Base-by-base conservation (phyloP, 805 yeast genomes). In the Saturnispora quitensis region DNA sequence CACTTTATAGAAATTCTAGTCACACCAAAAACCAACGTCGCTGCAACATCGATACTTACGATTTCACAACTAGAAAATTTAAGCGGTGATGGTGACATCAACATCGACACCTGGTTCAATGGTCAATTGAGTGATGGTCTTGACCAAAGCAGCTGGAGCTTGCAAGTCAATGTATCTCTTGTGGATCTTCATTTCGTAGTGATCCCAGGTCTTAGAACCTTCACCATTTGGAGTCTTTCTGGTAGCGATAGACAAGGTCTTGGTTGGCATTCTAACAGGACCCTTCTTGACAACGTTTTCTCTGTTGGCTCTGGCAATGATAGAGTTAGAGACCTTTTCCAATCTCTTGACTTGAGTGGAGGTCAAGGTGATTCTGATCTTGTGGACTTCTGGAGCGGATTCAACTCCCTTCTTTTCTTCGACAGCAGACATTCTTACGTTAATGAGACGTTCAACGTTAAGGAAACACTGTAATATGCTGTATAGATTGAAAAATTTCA, bases 211-310 rank as follows among this genome's bases (percentile, higher is more conserved):
- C 91, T 93, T 93, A 68, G 99, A 93, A 93, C 99, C 99, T 82
- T 93, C 97, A 93, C 99, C 99, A 77, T 95, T 95, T 72, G 99
- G 99, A 73, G 99, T 86, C 90, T 93, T 93, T 88, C 99, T 89
- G 87, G 99, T 93, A 79, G 95, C 81, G 80, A 93, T 81, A 78
- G 86, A 89, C 72, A 93, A 86, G 68, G 86, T 93, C 86, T 90
- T 93, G 78, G 99, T 93, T 81, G 99, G 99, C 80, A 93, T 78
- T 87, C 99, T 90, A 72, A 93, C 96, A 67, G 99, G 99, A 73
- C 99, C 99, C 82, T 89, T 91, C 85, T 89, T 89, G 74, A 77
- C 80, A 71, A 90, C 81, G 68, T 85, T 75, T 77, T 81, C 76
- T 73, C 78, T 80, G 74, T 78, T 78, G 74, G 98, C 97, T 71